A percentile compares a stretch with the other conserved stretches of the same genome.
These are phyloP conservation scores for Scenedesmus sp. DNA, from an alignment of 163 green algal genomes.

Conservation along the genomic window DNA sequence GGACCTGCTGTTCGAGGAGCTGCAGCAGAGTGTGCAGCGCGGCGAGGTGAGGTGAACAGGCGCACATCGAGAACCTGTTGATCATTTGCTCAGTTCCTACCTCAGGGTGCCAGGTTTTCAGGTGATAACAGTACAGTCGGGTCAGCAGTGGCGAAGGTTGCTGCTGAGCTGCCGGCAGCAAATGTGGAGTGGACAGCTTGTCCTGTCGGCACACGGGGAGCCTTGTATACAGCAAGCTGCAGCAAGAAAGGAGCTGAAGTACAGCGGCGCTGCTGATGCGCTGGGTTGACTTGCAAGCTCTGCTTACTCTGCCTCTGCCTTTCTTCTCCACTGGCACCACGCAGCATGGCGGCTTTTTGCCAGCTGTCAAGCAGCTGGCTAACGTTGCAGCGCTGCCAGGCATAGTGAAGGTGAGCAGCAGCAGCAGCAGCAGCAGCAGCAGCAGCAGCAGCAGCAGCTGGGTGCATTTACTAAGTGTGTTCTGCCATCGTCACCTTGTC, in stretches of 20 bases:
- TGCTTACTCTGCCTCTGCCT: not conserved
- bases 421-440: not conserved
- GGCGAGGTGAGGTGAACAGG: constrained; percentile 25
- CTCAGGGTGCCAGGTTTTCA: no score
- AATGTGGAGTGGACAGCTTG: no score
- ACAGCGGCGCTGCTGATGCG: no score
- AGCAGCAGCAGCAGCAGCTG: not conserved
- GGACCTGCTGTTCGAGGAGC: constrained; percentile 66
- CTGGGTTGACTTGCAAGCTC: no score
- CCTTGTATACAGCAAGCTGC: not conserved
- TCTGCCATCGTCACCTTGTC: no score
- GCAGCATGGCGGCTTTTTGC: constrained; percentile 89
- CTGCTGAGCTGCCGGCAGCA: no score
- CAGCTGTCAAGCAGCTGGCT: constrained; percentile 92
- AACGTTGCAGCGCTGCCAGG: constrained; percentile 93
- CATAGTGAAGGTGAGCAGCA: constrained; percentile 80
- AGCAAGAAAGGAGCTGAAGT: no score
- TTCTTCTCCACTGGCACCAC: not conserved
- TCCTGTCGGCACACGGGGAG: not conserved
- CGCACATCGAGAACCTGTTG: no score
- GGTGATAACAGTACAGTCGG: no score
- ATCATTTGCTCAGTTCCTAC: no score
- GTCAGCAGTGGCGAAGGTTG: no score
- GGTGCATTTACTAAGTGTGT: no score
- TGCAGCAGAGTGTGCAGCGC: constrained; percentile 44